A percentile compares a stretch with the other conserved stretches of the same genome.
Conservation (phyloP, 371 early-diverging fungal genomes). For the Apophysomyces variabilis region DNA sequence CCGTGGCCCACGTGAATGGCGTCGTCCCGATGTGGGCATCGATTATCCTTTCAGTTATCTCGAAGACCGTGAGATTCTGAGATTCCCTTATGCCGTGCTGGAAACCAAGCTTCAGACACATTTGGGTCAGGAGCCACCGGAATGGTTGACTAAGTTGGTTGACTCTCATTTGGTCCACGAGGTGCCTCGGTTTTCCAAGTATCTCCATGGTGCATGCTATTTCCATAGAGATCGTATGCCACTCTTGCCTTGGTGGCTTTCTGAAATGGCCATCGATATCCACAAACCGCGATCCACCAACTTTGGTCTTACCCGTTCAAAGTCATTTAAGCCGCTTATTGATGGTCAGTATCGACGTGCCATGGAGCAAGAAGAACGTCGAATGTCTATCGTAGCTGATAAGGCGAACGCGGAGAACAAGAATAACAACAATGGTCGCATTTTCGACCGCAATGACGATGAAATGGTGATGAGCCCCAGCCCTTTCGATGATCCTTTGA, state of each 20-base stretch:
- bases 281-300: slow-evolving; percentile 58
- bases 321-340: slow-evolving; percentile 53
- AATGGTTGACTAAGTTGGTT: slow-evolving; percentile 93
- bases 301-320: slow-evolving; percentile 46
- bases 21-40: slow-evolving; percentile 87
- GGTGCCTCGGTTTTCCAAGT: slow-evolving; percentile 98
- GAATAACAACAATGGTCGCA: background rate
- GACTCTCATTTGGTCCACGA: slow-evolving; percentile 92
- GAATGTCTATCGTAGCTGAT: background rate
- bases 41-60: slow-evolving; percentile 89
- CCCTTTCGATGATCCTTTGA: slow-evolving; percentile 3
- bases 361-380: slow-evolving; percentile 39
- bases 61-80: slow-evolving; percentile 63
- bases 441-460: background rate
- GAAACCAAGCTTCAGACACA: slow-evolving; percentile 80
- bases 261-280: slow-evolving; percentile 61
- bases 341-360: slow-evolving; percentile 51
- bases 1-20: slow-evolving; percentile 81
- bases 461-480: slow-evolving; percentile 5
- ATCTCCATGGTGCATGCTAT: slow-evolving; percentile 89
- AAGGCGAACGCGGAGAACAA: background rate
- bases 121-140: slow-evolving; percentile 87
- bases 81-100: slow-evolving; percentile 54
- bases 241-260: slow-evolving; percentile 53
- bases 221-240: slow-evolving; percentile 40